Base-by-base conservation (phyloP, 73 alveolate genomes). In the Uronychia binucleata region DNA sequence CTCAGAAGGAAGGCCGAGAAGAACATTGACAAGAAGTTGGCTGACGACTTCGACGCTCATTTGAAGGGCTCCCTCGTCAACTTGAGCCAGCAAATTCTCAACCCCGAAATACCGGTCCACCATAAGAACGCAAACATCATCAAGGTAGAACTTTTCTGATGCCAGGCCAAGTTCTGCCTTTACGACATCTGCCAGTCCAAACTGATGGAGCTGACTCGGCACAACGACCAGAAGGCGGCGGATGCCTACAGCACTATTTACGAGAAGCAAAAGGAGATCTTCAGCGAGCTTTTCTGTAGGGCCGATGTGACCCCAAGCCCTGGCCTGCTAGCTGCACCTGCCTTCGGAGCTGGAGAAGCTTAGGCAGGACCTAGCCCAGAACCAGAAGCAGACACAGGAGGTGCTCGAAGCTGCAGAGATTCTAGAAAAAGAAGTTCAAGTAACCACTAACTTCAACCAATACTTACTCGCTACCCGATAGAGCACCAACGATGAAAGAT, bases 1-100 rank as follows among this genome's bases (percentile, higher is more conserved):
- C 86, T 93, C 1, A 77, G 95, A 67, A 74, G 95, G 58, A 84
- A 76, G 33, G 77, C 79, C 19, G 91, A 93, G 75, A 87, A 77
- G 58, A 57, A 82, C 58, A 75, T 89, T 5, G 97, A 95, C 74
- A 92, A 93, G 75, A 74, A 79, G 57, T 90, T 94, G 26, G 96
- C 96, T 32, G 94, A 89, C 30, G 87, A 89, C 30, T 95, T 95
- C 75, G 97, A 93, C 60, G 77, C 34, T n/a, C 91, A 93, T 78
- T 77, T 93, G 0, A 91, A 87, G 59, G 59, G 76, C 59, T 60
- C 91, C n/a, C 79, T 93, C 93, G 77, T 58, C n/a, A 95, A 91
- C 75, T 75, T 93, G 31, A 77, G 91, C 31, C 5, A 5, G n/a
- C 67, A 46, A 46, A 5, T 46, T 11, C 67, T 46, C 67, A 81